phyloP scores from a whole-genome alignment of 2,329 filamentous ascomycete genomes.

The Colletotrichum sp. region DNA sequence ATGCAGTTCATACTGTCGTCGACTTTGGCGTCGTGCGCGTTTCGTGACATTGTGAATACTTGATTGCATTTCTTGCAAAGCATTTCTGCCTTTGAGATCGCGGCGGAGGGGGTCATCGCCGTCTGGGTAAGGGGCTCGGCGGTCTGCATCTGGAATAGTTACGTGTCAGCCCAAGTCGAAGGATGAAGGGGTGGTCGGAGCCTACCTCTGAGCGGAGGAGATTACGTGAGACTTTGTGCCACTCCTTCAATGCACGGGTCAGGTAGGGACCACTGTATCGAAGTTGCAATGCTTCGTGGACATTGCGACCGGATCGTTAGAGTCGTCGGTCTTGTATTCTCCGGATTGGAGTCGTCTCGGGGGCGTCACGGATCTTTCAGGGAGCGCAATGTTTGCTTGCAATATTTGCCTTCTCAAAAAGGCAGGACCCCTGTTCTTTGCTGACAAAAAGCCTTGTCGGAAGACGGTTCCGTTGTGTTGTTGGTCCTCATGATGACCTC shows the following conservation, averaged over 20 bases:
- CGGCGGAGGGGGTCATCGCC: neutral
- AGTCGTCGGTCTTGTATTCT: neutral
- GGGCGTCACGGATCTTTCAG: neutral
- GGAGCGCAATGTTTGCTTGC: neutral
- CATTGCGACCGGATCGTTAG: neutral
- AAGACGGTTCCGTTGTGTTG: neutral
- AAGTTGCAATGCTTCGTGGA: neutral
- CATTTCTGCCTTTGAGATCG: rapidly evolving
- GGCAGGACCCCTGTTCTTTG: neutral
- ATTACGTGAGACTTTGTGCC: rapidly evolving
- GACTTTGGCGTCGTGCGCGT: neutral
- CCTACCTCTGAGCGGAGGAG: too few species aligned
- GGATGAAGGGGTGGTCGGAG: neutral
- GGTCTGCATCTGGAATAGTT: neutral
- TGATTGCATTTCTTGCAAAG: too few species aligned
- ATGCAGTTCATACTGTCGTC: rapidly evolving
- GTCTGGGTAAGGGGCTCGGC: neutral
- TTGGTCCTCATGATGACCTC: neutral
- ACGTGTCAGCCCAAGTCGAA: neutral
- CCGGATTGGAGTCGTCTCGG: neutral
- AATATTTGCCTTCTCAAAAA: neutral
- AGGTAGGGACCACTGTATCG: neutral
- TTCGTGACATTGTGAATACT: rapidly evolving
- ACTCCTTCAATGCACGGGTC: rapidly evolving
- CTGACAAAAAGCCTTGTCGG: neutral